Evolutionary conservation across 805 yeast genomes (phyloP), one percentile per base, ranked within the genome.

Genomic region (Pichia nanzhaoensis): DNA sequence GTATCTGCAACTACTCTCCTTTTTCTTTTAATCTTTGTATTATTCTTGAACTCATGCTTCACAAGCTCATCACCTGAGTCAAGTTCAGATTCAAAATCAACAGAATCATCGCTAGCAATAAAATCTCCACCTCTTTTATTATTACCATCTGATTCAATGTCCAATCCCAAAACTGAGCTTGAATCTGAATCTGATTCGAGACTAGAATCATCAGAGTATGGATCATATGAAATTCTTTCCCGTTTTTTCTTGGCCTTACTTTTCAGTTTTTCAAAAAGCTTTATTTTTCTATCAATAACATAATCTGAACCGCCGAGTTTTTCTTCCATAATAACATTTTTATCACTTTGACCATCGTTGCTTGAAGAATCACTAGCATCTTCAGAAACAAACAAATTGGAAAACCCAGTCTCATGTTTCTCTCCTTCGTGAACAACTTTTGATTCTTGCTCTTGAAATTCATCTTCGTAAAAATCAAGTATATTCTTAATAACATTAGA

Each of bases 51-150:
- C 3, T 34, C 39, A 9, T 8, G 7, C 24, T 32, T 18, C 5
- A 27, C 20, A 5, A 36, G 13, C 13, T 44, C 41, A 20, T 39
- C 37, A 7, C 19, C 39, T 14, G 44, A 35, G n/a, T 44, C 36
- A 13, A 20, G 4, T 1, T 28, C 44, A 8, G 37, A 34, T 5
- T 44, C 47, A 43, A 19, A 43, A 17, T 36, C 42, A 5, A 43
- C 21, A 2, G 30, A 17, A 31, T 43, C 41, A 33, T 43, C 38
- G 16, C 17, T 19, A n/a, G 13, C 44, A 27, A 41, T 20, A 34
- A 41, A 41, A n/a, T 34, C 5, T 10, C 17, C 16, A 7, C 36
- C 28, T 5, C 9, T 19, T 4, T 27, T 33, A 22, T 12, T 9
- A 30, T 24, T n/a, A 30, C 16, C n/a, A n/a, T n/a, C n/a, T n/a